Evolutionary conservation across 2,329 filamentous ascomycete species (phyloP).

Genomic region (Fusarium sp.): DNA sequence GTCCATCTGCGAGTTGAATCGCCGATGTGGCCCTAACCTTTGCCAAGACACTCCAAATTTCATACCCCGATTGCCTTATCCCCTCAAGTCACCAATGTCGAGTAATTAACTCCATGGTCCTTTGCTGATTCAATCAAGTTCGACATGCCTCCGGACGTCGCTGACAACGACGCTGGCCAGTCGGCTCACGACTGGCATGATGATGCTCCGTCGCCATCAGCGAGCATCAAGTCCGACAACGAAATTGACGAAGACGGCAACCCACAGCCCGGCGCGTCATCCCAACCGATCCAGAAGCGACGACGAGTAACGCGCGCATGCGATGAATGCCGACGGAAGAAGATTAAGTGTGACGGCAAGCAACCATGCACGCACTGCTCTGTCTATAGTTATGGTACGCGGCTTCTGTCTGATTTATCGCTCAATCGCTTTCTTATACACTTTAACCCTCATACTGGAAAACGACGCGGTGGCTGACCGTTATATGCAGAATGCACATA

Average conservation of each 20-base stretch:
- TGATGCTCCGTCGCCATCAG: constrained; percentile 55
- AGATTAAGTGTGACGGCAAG: constrained; percentile 89
- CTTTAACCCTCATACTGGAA: neutral
- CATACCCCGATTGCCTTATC: constrained; percentile 14
- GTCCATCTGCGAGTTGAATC: constrained; percentile 12
- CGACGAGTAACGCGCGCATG: constrained; percentile 83
- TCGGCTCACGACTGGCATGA: constrained; percentile 53
- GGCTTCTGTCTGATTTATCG: constrained; percentile 1
- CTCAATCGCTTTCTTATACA: constrained; percentile 6
- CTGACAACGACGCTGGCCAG: constrained; percentile 57
- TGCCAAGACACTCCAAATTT: constrained; percentile 24
- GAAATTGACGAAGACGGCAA: constrained; percentile 55
- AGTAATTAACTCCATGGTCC: constrained; percentile 13
- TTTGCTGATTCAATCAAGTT: constrained; percentile 43
- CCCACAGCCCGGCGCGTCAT: constrained; percentile 51
- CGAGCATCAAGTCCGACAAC: constrained; percentile 58
- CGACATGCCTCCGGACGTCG: constrained; percentile 54
- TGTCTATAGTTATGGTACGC: constrained; percentile 94
- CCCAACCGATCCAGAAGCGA: constrained; percentile 77
- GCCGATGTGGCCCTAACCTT: constrained; percentile 10
- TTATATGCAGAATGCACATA: constrained; percentile 83
- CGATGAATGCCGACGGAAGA: constrained; percentile 85
- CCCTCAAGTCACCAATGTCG: constrained; percentile 14
- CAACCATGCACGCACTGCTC: constrained; percentile 95
- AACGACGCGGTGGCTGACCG: constrained; percentile 31